Percentiles rank a stretch among this genome's conserved stretches.
Conservation (phyloP, 2,329 filamentous ascomycete genomes). For the Dryadomyces quercivorus region DNA sequence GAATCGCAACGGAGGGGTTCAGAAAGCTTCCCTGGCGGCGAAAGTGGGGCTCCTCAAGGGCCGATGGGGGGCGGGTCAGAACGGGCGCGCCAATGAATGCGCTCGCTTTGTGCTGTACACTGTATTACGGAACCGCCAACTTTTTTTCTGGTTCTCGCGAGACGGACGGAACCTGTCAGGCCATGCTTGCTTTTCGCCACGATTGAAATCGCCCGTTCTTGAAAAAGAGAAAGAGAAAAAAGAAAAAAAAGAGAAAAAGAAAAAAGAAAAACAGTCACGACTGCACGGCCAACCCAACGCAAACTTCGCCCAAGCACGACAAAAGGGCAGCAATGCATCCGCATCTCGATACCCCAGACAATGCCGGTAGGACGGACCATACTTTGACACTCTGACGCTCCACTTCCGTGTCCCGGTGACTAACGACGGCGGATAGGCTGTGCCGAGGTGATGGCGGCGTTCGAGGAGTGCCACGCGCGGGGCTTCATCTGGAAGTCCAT, state of each 20-base stretch:
- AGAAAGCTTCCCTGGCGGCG: not conserved
- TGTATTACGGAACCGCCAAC: not conserved
- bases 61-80: not conserved
- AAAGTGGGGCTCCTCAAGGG: not conserved
- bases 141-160: not conserved
- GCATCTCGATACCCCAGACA: constrained; percentile 87
- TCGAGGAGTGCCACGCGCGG: constrained; percentile 88
- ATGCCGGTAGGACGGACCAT: constrained; percentile 51
- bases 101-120: not conserved
- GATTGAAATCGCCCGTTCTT: no score
- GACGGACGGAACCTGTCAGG: not conserved
- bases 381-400: not conserved
- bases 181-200: not conserved
- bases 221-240: no score
- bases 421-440: constrained; percentile 53
- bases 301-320: not conserved
- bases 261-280: no score
- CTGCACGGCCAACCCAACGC: not conserved
- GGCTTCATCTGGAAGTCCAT: constrained; percentile 88
- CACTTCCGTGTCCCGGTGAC: no score
- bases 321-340: constrained; percentile 66
- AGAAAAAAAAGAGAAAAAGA: no score
- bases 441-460: constrained; percentile 83
- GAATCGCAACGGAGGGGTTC: not conserved
- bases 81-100: not conserved